A percentile compares a stretch with the other conserved stretches of the same genome.
phyloP scores from a whole-genome alignment of 2,329 filamentous ascomycete genomes.

The Trichoderma semiorbis region DNA sequence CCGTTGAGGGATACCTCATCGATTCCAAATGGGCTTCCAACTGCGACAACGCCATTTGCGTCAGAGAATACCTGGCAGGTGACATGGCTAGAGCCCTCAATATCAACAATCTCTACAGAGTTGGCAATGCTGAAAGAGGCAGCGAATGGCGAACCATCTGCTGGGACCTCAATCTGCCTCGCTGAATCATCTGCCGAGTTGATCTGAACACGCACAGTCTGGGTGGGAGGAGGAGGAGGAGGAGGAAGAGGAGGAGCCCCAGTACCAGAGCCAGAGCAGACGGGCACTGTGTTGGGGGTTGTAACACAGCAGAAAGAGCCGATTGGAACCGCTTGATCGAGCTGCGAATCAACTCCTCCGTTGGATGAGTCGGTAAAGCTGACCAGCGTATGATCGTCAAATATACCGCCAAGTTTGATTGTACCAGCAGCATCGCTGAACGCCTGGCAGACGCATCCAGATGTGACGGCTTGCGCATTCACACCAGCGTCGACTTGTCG shows the following conservation, averaged over 20 bases:
- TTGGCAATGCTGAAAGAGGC: neutral
- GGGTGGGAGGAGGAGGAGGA: neutral
- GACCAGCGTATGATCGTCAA: neutral
- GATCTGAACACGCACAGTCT: neutral
- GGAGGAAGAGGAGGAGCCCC: neutral
- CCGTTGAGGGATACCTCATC: neutral
- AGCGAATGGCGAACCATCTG: neutral
- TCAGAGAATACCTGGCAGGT: neutral
- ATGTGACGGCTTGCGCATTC: neutral
- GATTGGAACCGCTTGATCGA: neutral
- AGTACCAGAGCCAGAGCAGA: neutral
- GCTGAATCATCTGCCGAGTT: neutral
- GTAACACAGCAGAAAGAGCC: neutral
- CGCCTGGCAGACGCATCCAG: neutral
- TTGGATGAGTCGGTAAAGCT: neutral
- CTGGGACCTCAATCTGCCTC: neutral
- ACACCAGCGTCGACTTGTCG: neutral
- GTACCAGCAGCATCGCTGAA: neutral
- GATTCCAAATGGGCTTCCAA: neutral
- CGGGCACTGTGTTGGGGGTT: neutral
- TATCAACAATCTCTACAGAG: neutral
- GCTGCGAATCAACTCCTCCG: neutral
- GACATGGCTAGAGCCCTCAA: neutral
- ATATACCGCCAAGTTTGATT: neutral
- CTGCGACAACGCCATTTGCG: neutral